Evolutionary conservation across 805 yeast species (phyloP), one percentile per base, ranked within the genome.

Genomic region (Yueomyces sinensis): DNA sequence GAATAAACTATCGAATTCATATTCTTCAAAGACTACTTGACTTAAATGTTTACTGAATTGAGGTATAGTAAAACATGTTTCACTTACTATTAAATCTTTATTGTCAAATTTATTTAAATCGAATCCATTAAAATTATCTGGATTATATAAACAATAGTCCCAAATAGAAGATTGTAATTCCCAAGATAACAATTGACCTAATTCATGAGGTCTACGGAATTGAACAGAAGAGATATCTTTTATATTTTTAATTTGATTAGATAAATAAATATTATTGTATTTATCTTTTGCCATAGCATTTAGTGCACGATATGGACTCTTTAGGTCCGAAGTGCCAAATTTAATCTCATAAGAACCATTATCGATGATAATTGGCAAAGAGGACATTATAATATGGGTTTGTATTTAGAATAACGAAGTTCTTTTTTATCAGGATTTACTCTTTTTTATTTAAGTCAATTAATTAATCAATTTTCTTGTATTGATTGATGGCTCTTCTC

Each of bases 11-110:
- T 66, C 66, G 49, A 91, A 81, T 3, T 83, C 94, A 50, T 78
- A 91, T 50, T 91, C 97, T 55, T 91, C 99, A 59, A 93, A 89
- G 1, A 91, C 70, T 0, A 91, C 80, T 58, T 86, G 95, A 53
- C 91, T 97, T 13, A 83, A 79, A 54, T 81, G 81, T 44, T 75
- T 75, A 27, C 93, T 81, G 23, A 89, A 64, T 35, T 75, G 78
- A 2, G 95, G 91, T 23, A 89, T 59, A 34, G 84, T 80, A 50
- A 79, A 75, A 17, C 94, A 89, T 4, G 83, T 64, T 47, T 91
- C 96, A 2, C 87, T 76, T 32, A 82, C 65, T 0, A 86, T 64
- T 29, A 91, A 61, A 37, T 79, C 74, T 3, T 72, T 60, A 1
- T 72, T 77, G 31, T 49, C 40, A 1, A 67, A 63, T 14, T 64